Conservation (phyloP, 305 asterid genomes). For the Fraxinus angustifolia region DNA sequence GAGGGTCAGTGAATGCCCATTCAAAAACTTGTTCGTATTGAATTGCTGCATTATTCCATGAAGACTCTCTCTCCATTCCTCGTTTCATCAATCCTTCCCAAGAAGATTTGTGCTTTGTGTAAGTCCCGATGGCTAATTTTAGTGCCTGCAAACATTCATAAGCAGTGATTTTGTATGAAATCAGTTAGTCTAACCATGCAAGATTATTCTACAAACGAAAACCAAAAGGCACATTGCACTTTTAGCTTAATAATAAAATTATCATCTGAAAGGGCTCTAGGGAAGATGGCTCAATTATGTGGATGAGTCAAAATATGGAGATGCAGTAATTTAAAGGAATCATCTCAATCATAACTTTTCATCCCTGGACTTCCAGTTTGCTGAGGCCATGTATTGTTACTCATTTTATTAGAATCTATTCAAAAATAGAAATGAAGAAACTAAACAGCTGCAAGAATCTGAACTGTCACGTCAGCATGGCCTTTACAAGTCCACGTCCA, state of each 20-base stretch:
- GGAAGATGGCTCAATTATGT: neutral
- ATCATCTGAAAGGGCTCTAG: neutral
- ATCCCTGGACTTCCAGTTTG: neutral
- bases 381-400: neutral
- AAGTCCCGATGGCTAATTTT: constrained; percentile 55
- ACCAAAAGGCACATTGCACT: neutral
- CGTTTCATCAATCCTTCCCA: constrained; percentile 87
- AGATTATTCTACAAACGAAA: neutral
- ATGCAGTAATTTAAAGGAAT: neutral
- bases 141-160: constrained; percentile 45
- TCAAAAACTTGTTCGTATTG: constrained; percentile 75
- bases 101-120: constrained; percentile 57
- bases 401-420: neutral
- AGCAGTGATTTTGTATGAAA: neutral
- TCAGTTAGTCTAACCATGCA: neutral
- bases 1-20: constrained; percentile 84
- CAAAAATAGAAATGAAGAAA: neutral
- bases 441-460: neutral
- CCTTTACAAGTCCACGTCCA: neutral
- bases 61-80: constrained; percentile 74
- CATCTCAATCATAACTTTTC: neutral
- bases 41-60: constrained; percentile 87
- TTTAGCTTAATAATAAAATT: neutral
- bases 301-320: neutral
- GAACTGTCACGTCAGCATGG: neutral